phyloP scores from a whole-genome alignment of 2,329 filamentous ascomycete genomes.

The Alternaria burnsii region DNA sequence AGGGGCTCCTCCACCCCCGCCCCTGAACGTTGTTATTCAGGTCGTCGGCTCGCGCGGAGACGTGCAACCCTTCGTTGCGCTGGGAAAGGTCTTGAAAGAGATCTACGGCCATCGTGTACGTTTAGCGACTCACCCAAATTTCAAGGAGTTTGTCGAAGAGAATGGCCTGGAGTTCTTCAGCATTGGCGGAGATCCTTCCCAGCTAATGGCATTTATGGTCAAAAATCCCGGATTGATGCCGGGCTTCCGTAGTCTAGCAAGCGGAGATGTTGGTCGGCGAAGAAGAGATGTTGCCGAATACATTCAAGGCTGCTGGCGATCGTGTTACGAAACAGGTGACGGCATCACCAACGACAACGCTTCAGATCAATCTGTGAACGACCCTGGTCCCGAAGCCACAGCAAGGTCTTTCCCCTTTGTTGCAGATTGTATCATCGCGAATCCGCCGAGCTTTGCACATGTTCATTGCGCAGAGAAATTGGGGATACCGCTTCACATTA shows the following conservation, averaged over 20 bases:
- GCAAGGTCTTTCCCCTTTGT: constrained; percentile 69
- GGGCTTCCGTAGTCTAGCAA: constrained; percentile 27
- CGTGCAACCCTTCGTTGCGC: constrained; percentile 67
- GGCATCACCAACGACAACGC: constrained; percentile 16
- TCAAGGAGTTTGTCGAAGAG: constrained; percentile 26
- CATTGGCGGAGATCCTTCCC: constrained; percentile 45
- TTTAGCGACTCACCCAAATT: constrained; percentile 35
- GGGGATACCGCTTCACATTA: constrained; percentile 77
- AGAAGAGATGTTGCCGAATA: constrained; percentile 34
- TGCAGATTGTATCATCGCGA: constrained; percentile 79
- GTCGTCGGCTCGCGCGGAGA: constrained; percentile 64
- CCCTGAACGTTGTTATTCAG: constrained; percentile 64
- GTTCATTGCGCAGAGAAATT: constrained; percentile 76
- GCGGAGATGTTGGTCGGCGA: constrained; percentile 45
- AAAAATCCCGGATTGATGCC: constrained; percentile 55
- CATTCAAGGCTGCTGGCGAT: constrained; percentile 39
- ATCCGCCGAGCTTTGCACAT: constrained; percentile 78
- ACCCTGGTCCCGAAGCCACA: neutral
- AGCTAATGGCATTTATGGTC: constrained; percentile 62
- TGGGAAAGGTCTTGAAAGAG: constrained; percentile 59
- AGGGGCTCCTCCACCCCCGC: constrained; percentile 13
- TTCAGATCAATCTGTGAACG: neutral
- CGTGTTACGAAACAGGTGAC: constrained; percentile 48
- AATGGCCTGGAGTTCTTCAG: constrained; percentile 46
- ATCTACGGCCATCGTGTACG: constrained; percentile 41